These are phyloP conservation scores for Hawksworthiomyces lignivorus DNA, from an alignment of 2,329 filamentous ascomycete genomes.

Conservation along the genomic window DNA sequence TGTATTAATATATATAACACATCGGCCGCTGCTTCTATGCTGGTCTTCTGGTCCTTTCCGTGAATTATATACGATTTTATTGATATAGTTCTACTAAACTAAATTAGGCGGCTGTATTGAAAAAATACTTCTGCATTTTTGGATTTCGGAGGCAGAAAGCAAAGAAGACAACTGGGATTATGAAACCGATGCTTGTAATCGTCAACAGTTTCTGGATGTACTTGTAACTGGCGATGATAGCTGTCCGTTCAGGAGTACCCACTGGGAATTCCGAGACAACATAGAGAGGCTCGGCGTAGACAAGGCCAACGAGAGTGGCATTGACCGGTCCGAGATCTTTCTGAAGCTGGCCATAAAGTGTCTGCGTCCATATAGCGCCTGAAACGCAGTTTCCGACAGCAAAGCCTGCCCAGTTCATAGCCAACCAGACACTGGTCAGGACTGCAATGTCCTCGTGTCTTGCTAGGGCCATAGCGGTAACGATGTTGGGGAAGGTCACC, in stretches of 20 bases:
- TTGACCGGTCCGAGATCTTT: conserved; percentile 22
- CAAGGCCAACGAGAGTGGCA: conserved; percentile 26
- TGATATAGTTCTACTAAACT: too few species aligned
- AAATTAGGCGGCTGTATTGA: too few species aligned
- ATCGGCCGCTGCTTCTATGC: too few species aligned
- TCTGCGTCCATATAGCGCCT: conserved; percentile 55
- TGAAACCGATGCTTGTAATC: conserved; percentile 42
- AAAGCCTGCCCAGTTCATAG: conserved; percentile 55
- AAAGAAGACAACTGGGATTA: conserved; percentile 39
- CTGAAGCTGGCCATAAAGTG: conserved; percentile 39
- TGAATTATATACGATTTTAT: too few species aligned
- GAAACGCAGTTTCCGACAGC: conserved; percentile 54
- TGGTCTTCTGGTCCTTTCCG: too few species aligned
- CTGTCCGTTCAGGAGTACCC: conserved; percentile 34
- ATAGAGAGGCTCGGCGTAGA: conserved; percentile 29
- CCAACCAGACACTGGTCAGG: conserved; percentile 55
- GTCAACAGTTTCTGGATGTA: conserved; percentile 38
- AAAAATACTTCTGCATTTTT: conserved; percentile 14
- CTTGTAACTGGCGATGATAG: conserved; percentile 37
- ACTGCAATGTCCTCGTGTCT: conserved; percentile 51
- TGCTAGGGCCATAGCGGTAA: conserved; percentile 33
- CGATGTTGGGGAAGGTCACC: conserved; percentile 46
- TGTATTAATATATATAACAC: too few species aligned
- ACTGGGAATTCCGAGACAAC: conserved; percentile 28
- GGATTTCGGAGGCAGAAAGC: conserved; percentile 36